Evolutionary conservation across 257 asterid species (phyloP).

Genomic region (Solanum megistacrolobum): DNA sequence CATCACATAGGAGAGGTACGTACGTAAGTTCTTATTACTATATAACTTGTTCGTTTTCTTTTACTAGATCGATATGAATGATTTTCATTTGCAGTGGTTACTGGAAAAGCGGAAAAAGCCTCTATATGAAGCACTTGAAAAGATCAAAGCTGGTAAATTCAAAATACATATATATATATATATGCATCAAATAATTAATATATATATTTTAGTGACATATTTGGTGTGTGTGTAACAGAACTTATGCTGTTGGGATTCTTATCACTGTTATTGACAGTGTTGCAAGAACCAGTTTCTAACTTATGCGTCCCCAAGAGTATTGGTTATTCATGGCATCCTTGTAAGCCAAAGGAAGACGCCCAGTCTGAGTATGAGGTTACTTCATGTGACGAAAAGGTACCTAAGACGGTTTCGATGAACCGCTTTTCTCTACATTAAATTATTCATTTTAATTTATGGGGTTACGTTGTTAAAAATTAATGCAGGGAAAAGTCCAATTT

Average conservation of each 20-base stretch:
- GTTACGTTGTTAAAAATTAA: not conserved
- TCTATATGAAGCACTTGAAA: constrained; percentile 20
- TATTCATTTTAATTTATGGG: not conserved
- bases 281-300: constrained; percentile 9
- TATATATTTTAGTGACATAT: not conserved
- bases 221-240: constrained; percentile 3
- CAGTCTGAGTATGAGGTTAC: not conserved
- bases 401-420: too few species aligned
- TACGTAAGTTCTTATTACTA: not conserved
- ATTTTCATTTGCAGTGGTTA: constrained; percentile 13
- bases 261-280: constrained; percentile 17
- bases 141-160: constrained; percentile 20
- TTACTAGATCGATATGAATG: not conserved
- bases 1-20: constrained; percentile 13
- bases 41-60: not conserved
- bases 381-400: constrained; percentile 5
- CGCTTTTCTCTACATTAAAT: too few species aligned
- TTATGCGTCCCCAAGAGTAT: constrained; percentile 11
- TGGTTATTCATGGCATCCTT: constrained; percentile 22
- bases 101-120: constrained; percentile 10
- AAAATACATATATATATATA: not conserved
- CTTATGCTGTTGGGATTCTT: constrained; percentile 26
- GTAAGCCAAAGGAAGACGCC: not conserved
- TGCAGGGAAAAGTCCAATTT: constrained; percentile 19
- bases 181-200: not conserved